A percentile compares a stretch with the other conserved stretches of the same genome.
Evolutionary conservation across 2,329 filamentous ascomycete genomes (phyloP).

Genomic region (Sclerotinia nivalis): DNA sequence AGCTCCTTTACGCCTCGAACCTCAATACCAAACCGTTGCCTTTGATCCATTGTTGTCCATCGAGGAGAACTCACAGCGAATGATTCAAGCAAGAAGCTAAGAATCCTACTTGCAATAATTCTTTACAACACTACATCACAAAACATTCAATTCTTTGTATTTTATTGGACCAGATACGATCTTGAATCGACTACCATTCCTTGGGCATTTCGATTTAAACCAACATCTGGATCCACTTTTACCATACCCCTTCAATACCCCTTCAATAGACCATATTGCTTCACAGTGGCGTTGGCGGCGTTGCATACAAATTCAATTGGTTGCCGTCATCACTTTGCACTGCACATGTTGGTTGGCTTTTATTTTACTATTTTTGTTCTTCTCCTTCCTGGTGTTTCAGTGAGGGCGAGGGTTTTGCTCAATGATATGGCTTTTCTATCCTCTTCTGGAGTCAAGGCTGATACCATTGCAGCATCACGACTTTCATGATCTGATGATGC

Average conservation of each 20-base stretch:
- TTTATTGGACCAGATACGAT: conserved; percentile 39
- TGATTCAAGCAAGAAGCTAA: conserved; percentile 38
- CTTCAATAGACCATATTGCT: conserved; percentile 31
- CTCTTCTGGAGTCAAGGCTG: conserved; percentile 15
- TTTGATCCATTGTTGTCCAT: conserved; percentile 24
- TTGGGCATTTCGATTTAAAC: conserved; percentile 32
- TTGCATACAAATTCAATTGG: conserved; percentile 29
- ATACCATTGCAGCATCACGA: conserved; percentile 20
- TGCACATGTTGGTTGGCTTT: conserved; percentile 22
- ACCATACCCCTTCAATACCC: conserved; percentile 28
- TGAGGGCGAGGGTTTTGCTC: conserved; percentile 20
- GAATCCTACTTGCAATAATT: background rate
- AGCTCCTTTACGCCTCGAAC: background rate
- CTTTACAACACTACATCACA: conserved; percentile 17
- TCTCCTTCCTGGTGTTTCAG: conserved; percentile 12
- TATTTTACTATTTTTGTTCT: conserved; percentile 19
- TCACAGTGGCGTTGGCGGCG: conserved; percentile 27
- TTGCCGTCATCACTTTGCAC: conserved; percentile 25
- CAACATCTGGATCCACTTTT: conserved; percentile 34
- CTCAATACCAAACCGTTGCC: conserved; percentile 4
- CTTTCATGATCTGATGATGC: conserved; percentile 25
- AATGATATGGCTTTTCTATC: conserved; percentile 8
- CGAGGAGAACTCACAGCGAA: conserved; percentile 33
- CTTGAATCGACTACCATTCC: conserved; percentile 28
- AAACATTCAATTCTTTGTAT: conserved; percentile 39